Evolutionary conservation across 257 asterid species (phyloP), one percentile per base, ranked within the genome.

Genomic region (Buddleja alternifolia): DNA sequence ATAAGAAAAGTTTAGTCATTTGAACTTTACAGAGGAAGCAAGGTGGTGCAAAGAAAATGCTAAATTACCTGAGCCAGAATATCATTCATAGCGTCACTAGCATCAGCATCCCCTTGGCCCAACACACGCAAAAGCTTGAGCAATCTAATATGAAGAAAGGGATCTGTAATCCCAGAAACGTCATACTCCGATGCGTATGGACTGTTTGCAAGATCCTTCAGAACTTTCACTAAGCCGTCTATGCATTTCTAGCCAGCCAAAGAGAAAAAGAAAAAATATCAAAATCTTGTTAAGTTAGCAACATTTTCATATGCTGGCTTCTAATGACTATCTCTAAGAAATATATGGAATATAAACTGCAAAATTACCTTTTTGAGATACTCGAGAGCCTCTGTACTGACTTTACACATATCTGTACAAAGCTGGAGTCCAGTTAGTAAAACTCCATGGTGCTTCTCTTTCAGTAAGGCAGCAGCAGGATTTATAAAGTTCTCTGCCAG

Each of bases 391-490:
- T 87, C 96, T 32, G 77, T 61, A 81, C 90, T 87, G 82, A 83
- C 71, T 76, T 82, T 86, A 78, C 88, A 87, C 72, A 92, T 67
- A 78, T 92, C 96, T 51, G 77, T 71, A 80, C 98, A 83, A 62
- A 94, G 97, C 81, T 88, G 99, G 66, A 94, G 81, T 72, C 99
- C 97, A 34, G 98, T 94, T 77, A 91, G 60, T 65, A 94, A 80
- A 58, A 91, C 99, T 50, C 98, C 99, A 71, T 94, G 99, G 77
- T 94, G 99, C 82, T 94, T 94, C 78, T 94, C 99, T 81, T 88
- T 94, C 72, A 94, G 77, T 73, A 94, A 80, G 45, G 92, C 75
- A 67, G 93, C 95, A 20, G 98, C 89, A 44, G 97, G 62, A 64
- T 84, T 86, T 67, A 89, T 83, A 71, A 91, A 94, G 81, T 84